Conservation (phyloP, 148 eudicot species). For the Nepenthes gracilis region DNA sequence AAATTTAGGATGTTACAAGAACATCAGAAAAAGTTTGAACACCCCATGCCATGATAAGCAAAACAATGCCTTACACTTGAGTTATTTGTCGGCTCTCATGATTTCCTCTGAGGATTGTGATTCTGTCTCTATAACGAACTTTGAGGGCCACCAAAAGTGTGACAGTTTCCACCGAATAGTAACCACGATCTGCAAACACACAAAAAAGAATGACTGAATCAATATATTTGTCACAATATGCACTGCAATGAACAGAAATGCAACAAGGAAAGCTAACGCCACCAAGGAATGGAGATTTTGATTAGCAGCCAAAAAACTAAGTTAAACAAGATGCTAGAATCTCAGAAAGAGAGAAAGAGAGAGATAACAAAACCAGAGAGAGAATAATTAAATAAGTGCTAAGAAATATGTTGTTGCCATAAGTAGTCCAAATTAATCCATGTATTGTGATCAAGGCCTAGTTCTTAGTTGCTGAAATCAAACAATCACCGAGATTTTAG, state of each 20-base stretch:
- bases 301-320: too few species aligned
- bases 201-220: background rate
- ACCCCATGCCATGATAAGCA: background rate
- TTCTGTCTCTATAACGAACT: conserved; percentile 27
- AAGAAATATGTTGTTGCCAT: too few species aligned
- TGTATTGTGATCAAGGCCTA: too few species aligned
- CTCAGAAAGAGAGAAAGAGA: too few species aligned
- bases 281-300: background rate
- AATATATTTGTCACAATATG: background rate
- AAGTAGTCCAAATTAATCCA: too few species aligned
- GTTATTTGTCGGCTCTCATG: conserved; percentile 28
- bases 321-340: too few species aligned
- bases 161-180: conserved; percentile 32
- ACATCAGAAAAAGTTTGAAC: background rate
- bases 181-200: conserved; percentile 21
- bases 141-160: conserved; percentile 25
- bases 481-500: too few species aligned
- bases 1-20: too few species aligned
- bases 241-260: background rate
- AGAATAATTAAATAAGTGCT: too few species aligned
- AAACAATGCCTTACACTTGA: conserved; percentile 20
- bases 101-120: conserved; percentile 29
- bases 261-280: background rate
- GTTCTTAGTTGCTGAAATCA: too few species aligned
- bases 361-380: too few species aligned